These are phyloP conservation scores for Mucor racemosus DNA, from an alignment of 371 early-diverging fungal genomes.

Conservation along the genomic window DNA sequence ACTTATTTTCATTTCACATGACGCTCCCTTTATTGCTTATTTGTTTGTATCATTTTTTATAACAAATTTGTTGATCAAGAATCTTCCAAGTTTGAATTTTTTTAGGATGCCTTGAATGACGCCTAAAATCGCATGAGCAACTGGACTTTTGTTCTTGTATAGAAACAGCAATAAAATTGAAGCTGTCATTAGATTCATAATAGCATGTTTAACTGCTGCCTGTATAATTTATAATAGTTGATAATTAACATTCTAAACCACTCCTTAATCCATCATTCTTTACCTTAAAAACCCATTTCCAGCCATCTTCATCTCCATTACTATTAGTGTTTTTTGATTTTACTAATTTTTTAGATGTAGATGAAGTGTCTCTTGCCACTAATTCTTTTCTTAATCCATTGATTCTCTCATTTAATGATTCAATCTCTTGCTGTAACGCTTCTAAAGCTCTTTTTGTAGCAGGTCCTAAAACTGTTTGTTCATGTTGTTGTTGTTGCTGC, in stretches of 20 bases:
- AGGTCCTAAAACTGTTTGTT: slow-evolving; percentile 36
- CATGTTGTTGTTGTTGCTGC: slow-evolving; percentile 5
- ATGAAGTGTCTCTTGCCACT: slow-evolving; percentile 24
- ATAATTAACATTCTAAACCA: not conserved
- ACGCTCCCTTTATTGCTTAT: slow-evolving; percentile 11
- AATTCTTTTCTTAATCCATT: slow-evolving; percentile 48
- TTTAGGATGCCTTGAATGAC: slow-evolving; percentile 25
- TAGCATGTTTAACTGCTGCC: slow-evolving; percentile 46
- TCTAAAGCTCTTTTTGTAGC: slow-evolving; percentile 50
- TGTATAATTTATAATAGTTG: not conserved
- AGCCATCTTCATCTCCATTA: slow-evolving; percentile 32
- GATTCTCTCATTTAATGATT: slow-evolving; percentile 50
- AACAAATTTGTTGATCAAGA: slow-evolving; percentile 1
- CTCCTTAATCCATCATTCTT: not conserved
- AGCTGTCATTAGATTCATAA: slow-evolving; percentile 36
- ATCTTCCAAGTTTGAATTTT: slow-evolving; percentile 23
- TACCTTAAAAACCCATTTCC: slow-evolving; percentile 53
- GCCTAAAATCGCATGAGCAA: slow-evolving; percentile 34
- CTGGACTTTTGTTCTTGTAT: slow-evolving; percentile 40
- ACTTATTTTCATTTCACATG: slow-evolving; percentile 6
- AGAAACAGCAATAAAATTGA: slow-evolving; percentile 32
- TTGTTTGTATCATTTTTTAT: slow-evolving; percentile 10
- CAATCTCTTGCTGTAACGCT: slow-evolving; percentile 45
- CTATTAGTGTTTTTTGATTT: not conserved
- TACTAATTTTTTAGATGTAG: not conserved